Percentiles rank a stretch among this genome's conserved stretches.
Evolutionary conservation across 2,329 filamentous ascomycete genomes (phyloP).

Genomic region (Beauveria asiatica): DNA sequence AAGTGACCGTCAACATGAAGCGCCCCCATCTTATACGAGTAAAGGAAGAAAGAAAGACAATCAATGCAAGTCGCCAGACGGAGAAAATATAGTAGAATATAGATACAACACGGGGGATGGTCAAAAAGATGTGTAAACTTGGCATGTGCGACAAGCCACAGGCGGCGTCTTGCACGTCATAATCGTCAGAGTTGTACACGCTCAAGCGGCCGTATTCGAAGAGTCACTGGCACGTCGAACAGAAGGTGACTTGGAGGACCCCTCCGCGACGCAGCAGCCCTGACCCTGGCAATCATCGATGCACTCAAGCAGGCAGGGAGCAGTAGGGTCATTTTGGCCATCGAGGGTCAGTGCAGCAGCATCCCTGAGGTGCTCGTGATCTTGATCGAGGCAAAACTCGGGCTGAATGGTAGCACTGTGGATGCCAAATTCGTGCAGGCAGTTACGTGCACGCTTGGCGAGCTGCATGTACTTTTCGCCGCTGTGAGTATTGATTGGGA

Average conservation of each 20-base stretch:
- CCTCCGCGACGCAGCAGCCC: conserved; percentile 24
- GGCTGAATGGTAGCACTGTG: conserved; percentile 97
- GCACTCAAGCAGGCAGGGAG: conserved; percentile 41
- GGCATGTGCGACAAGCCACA: neutral
- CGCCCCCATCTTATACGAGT: neutral
- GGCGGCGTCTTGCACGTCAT: neutral
- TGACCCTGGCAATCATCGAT: conserved; percentile 29
- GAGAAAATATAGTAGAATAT: neutral
- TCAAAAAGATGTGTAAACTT: neutral
- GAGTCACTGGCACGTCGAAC: conserved; percentile 28
- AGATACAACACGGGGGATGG: neutral
- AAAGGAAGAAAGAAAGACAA: neutral
- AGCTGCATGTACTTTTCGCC: conserved; percentile 83
- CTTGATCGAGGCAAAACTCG: conserved; percentile 60
- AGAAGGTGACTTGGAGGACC: conserved; percentile 26
- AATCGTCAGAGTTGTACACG: neutral
- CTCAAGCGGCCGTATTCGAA: conserved; percentile 14
- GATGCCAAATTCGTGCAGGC: conserved; percentile 90
- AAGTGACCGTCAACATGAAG: neutral
- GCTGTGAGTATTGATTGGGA: conserved; percentile 76
- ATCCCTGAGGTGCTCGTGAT: conserved; percentile 32
- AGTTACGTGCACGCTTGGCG: conserved; percentile 72
- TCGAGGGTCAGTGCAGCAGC: conserved; percentile 28
- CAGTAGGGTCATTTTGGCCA: conserved; percentile 20
- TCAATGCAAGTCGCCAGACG: neutral